These are phyloP conservation scores for Candolleomyces efflorescens DNA, from an alignment of 768 basidiomycete genomes.

Conservation along the genomic window DNA sequence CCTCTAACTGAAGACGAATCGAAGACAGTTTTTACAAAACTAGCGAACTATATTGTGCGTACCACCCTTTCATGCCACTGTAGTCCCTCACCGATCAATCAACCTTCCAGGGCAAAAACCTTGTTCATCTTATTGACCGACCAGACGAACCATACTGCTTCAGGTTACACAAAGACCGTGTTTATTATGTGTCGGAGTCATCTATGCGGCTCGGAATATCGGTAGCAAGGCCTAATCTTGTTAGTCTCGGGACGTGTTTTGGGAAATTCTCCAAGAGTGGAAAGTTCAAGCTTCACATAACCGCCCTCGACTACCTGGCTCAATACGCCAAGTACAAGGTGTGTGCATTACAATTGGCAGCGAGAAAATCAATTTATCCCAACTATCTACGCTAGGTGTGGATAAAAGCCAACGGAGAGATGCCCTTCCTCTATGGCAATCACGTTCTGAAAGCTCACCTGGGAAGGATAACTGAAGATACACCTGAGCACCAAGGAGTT, in stretches of 20 bases:
- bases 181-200: constrained; percentile 94
- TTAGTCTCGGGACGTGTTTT: constrained; percentile 93
- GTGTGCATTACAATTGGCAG: constrained; percentile 11
- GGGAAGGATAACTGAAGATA: constrained; percentile 98
- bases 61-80: neutral
- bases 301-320: constrained; percentile 86
- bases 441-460: constrained; percentile 98
- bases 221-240: constrained; percentile 86
- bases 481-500: constrained; percentile 97
- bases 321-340: constrained; percentile 99
- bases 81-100: neutral
- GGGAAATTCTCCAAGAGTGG: constrained; percentile 97
- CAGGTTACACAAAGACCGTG: constrained; percentile 89
- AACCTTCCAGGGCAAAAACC: constrained; percentile 80
- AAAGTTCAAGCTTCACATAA: constrained; percentile 97
- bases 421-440: constrained; percentile 99
- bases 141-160: constrained; percentile 95
- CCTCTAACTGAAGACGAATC: constrained; percentile 97
- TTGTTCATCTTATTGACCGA: constrained; percentile 92
- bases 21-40: constrained; percentile 92
- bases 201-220: constrained; percentile 92
- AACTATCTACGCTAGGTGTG: constrained; percentile 60
- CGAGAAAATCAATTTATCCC: neutral
- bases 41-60: constrained; percentile 94
- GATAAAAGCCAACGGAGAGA: constrained; percentile 99